These are phyloP conservation scores for Rhamnella rubrinervis DNA, from an alignment of 331 rosid genomes.

Conservation along the genomic window DNA sequence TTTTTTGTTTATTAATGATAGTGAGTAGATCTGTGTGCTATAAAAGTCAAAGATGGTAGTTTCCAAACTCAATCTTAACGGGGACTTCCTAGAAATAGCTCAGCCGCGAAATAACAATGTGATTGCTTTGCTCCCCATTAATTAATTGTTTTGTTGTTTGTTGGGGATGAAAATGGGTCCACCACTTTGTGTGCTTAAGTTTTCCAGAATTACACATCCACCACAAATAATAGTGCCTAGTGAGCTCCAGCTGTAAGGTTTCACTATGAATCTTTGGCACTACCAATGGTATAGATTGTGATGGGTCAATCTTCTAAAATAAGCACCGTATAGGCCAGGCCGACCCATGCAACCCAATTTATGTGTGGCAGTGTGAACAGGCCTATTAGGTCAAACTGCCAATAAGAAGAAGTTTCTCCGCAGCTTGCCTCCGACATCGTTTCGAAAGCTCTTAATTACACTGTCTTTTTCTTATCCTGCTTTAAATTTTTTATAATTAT, in stretches of 20 bases:
- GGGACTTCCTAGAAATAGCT: neutral
- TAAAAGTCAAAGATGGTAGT: too few relatives aligned
- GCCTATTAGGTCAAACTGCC: neutral
- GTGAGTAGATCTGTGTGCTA: too few relatives aligned
- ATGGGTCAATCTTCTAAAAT: neutral
- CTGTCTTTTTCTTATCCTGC: neutral
- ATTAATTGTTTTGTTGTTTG: neutral
- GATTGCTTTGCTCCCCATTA: neutral
- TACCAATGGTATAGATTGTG: constrained; percentile 3
- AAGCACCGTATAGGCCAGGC: neutral
- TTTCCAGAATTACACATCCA: neutral
- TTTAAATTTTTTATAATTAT: constrained; percentile 1
- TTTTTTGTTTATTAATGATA: too few relatives aligned
- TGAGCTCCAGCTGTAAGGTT: constrained; percentile 24
- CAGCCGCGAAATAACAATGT: too few relatives aligned
- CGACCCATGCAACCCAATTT: neutral
- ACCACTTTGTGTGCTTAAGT: neutral
- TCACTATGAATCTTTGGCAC: neutral
- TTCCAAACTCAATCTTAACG: constrained; percentile 17
- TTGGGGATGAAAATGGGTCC: constrained; percentile 6
- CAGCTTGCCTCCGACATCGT: neutral
- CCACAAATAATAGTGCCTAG: constrained; percentile 23
- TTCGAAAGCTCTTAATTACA: too few relatives aligned
- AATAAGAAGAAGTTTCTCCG: constrained; percentile 7
- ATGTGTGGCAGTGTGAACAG: neutral